These are phyloP conservation scores for Mycotypha africana DNA, from an alignment of 371 early-diverging fungal species.

Conservation along the genomic window DNA sequence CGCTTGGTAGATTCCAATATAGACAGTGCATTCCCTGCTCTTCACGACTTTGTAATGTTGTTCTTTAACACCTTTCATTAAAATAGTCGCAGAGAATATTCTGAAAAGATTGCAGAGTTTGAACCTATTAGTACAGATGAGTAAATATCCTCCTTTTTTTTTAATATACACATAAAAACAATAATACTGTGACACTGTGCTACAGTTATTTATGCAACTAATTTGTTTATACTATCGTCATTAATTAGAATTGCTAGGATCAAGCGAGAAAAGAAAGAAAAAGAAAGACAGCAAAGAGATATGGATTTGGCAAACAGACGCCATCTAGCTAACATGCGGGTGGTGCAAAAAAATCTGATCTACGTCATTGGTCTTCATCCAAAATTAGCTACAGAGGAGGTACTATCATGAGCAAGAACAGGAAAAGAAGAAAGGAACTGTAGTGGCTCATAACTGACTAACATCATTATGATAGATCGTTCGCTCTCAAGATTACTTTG, in stretches of 20 bases:
- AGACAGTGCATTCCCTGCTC: too few species aligned
- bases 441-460: too few species aligned
- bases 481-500: constrained; percentile 85
- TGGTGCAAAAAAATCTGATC: constrained; percentile 93
- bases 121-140: constrained; percentile 86
- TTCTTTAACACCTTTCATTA: too few species aligned
- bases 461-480: constrained; percentile 1
- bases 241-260: too few species aligned
- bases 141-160: constrained; percentile 17
- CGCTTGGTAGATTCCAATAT: constrained; percentile 71
- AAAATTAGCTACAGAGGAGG: constrained; percentile 85
- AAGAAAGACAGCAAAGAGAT: constrained; percentile 86
- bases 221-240: too few species aligned
- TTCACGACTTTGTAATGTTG: too few species aligned
- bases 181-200: too few species aligned
- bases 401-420: constrained; percentile 25
- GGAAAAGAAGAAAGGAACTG: neutral
- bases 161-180: neutral
- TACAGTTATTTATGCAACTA: too few species aligned
- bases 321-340: constrained; percentile 86
- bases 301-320: constrained; percentile 79
- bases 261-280: constrained; percentile 78
- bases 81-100: constrained; percentile 61
- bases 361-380: constrained; percentile 90
- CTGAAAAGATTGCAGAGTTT: constrained; percentile 87